phyloP scores from a whole-genome alignment of 257 asterid genomes.

The Perilla frutescens region DNA sequence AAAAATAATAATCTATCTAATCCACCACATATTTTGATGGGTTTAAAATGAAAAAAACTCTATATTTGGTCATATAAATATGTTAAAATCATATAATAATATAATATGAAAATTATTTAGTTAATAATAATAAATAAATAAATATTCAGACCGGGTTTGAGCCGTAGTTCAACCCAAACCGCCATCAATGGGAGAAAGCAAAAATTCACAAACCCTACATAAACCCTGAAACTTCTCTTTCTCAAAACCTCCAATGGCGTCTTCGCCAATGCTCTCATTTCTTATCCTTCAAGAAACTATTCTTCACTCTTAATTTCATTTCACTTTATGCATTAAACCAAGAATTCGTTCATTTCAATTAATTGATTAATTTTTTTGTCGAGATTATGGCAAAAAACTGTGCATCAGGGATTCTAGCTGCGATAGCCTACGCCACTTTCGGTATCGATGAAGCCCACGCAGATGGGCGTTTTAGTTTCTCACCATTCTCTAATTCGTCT shows the following conservation, averaged over 20 bases:
- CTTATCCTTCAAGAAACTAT: constrained; percentile 32
- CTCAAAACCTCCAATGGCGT: constrained; percentile 35
- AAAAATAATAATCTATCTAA: too few species aligned
- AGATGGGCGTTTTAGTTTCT: constrained; percentile 60
- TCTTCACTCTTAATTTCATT: not conserved
- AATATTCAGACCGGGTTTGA: not conserved
- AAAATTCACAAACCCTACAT: constrained; percentile 46
- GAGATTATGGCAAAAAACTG: constrained; percentile 55
- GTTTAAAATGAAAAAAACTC: too few species aligned
- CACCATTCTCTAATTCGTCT: constrained; percentile 56
- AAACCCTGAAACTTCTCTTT: constrained; percentile 41
- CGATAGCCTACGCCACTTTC: constrained; percentile 63
- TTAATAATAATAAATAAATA: too few species aligned
- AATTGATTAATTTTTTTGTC: not conserved
- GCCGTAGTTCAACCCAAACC: not conserved
- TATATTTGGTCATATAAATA: too few species aligned
- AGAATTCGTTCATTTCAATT: not conserved
- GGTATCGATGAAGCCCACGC: constrained; percentile 58
- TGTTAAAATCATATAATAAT: too few species aligned
- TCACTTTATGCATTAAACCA: not conserved
- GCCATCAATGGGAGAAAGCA: not conserved
- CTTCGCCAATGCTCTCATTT: constrained; percentile 26
- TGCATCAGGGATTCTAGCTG: constrained; percentile 69
- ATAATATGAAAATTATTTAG: too few species aligned
- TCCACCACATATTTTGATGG: too few species aligned